Base-by-base conservation (phyloP, 306 rosid genomes). In the Quercus cerris region DNA sequence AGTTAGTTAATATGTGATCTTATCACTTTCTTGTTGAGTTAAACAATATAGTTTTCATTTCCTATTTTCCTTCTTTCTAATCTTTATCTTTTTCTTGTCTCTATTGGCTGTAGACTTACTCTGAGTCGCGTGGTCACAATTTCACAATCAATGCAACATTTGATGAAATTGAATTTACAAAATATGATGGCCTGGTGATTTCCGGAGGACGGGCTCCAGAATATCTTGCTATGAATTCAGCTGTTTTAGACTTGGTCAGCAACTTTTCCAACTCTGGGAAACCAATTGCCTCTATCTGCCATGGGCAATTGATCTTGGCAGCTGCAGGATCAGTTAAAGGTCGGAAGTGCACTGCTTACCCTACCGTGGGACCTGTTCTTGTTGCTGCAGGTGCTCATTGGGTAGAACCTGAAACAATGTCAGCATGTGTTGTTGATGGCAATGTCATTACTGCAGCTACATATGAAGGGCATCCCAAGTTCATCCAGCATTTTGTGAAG, bases 181-280 rank as follows among this genome's bases (percentile, higher is more conserved):
- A 69, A 41, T 93, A 93, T 77, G 98, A 95, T 78, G 99, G 99
- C 56, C 67, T 95, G 86, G 74, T 90, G 81, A 70, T 95, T n/a
- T 92, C 97, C 0, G 98, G 99, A 67, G 99, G 97, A 63, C 87
- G 98, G 77, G 93, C 99, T n/a, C 97, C 99, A 2, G 98, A 95
- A 75, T 90, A 93, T 85, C 97, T 93, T 27, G 94, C 96, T 76
- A 51, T 84, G 58, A 68, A 86, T 80, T 84, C 87, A 35, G 51
- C 78, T 12, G 97, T 90, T 62, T 52, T 84, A 41, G 88, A 84
- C 2, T 80, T 93, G 85, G 95, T 84, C 75, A 54, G 77, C 46
- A 81, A 85, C 67, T 88, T 95, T 79, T 72, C 87, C 7, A 73
- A 62, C 52, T 81, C 91, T 17, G 83, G 86, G 61, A 91, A 93